A percentile compares a stretch with the other conserved stretches of the same genome.
Conservation (phyloP, 2,329 filamentous ascomycete species). For the Diaporthe batatas region DNA sequence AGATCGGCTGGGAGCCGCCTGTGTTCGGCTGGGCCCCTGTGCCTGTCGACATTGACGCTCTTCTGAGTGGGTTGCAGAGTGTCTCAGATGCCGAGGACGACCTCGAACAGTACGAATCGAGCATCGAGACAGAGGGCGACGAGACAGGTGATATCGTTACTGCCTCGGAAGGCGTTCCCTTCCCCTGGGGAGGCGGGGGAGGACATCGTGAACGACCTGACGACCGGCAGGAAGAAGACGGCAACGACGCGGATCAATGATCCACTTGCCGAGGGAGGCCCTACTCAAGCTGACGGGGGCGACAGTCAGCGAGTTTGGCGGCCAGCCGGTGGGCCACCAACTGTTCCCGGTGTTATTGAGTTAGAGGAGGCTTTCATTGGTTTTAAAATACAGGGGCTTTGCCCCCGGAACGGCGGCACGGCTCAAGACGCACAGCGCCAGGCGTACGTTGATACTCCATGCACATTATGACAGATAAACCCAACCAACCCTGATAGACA, state of each 20-base stretch:
- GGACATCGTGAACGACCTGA: background rate
- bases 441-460: conserved; percentile 12
- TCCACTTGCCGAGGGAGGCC: background rate
- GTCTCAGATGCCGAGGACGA: background rate
- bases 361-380: background rate
- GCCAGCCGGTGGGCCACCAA: background rate
- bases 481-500: conserved; percentile 23
- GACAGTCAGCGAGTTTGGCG: background rate
- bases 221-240: background rate
- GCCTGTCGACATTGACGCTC: conserved; percentile 27
- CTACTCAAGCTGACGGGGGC: background rate
- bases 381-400: conserved; percentile 5
- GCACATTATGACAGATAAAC: conserved; percentile 29
- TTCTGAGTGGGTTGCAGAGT: conserved; percentile 6
- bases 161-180: conserved; percentile 1
- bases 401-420: background rate
- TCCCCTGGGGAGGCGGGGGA: conserved; percentile 27
- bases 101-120: conserved; percentile 1
- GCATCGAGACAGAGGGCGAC: background rate
- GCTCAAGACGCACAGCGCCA: conserved; percentile 20
- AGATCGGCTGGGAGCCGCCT: conserved; percentile 29
- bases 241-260: conserved; percentile 3
- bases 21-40: conserved; percentile 32
- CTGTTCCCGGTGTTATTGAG: conserved; percentile 3
- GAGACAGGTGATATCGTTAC: conserved; percentile 4